Conservation (phyloP, 495 filamentous ascomycete species). For the Viridothelium virens region DNA sequence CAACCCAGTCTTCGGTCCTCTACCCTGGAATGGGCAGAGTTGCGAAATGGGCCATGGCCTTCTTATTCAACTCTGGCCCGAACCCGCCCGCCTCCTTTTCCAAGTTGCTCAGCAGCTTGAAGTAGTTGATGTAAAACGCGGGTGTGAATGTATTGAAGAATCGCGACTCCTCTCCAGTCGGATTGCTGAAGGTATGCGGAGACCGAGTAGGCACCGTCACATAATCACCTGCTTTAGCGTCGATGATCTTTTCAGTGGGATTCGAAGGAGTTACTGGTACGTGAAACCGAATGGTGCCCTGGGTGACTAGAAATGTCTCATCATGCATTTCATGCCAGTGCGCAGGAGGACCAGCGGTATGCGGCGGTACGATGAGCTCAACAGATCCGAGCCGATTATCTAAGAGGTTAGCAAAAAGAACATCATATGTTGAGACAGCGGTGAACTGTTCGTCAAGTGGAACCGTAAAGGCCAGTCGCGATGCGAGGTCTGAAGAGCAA, state of each 20-base stretch:
- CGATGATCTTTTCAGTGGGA: conserved; percentile 31
- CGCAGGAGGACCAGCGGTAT: conserved; percentile 40
- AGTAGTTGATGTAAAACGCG: conserved; percentile 45
- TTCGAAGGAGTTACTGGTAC: conserved; percentile 32
- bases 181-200: conserved; percentile 49
- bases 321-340: conserved; percentile 49
- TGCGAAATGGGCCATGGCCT: conserved; percentile 41
- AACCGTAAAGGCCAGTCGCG: too few relatives aligned
- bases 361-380: conserved; percentile 41
- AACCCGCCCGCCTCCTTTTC: conserved; percentile 27
- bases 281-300: conserved; percentile 41
- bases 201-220: conserved; percentile 46
- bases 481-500: background rate
- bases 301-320: conserved; percentile 48
- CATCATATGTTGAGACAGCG: background rate
- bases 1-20: background rate
- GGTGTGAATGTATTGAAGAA: conserved; percentile 52
- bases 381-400: conserved; percentile 45
- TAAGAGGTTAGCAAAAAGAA: conserved; percentile 12
- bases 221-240: conserved; percentile 44
- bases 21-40: conserved; percentile 32
- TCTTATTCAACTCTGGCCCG: conserved; percentile 36
- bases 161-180: conserved; percentile 45
- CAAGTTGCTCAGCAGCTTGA: conserved; percentile 39
- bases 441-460: too few relatives aligned